Evolutionary conservation across 73 alveolate species (phyloP).

Genomic region (Breviolum minutum): DNA sequence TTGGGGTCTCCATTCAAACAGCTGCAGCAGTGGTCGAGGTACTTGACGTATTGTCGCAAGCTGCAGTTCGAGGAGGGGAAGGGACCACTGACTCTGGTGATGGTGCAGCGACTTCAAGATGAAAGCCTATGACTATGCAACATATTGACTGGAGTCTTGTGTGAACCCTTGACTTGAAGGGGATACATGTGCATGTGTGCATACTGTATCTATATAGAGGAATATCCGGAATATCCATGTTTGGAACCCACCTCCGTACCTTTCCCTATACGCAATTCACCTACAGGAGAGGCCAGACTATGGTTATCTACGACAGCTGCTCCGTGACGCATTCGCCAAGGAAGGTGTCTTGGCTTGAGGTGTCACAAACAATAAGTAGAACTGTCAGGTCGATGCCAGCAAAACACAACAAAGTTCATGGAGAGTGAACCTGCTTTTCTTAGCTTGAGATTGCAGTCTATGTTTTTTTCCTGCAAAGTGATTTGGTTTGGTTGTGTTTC

Average conservation of each 20-base stretch:
- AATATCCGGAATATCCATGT: too few relatives aligned
- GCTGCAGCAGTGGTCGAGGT: background rate
- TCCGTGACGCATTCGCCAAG: conserved; percentile 49
- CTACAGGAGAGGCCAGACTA: conserved; percentile 53
- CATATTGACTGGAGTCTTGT: background rate
- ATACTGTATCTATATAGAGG: too few relatives aligned
- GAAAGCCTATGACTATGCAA: background rate
- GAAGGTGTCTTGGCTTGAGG: background rate
- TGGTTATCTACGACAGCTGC: conserved; percentile 62
- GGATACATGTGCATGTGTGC: background rate
- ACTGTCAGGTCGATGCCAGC: too few relatives aligned
- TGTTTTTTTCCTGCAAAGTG: too few relatives aligned
- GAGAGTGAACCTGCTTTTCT: too few relatives aligned
- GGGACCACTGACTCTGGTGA: background rate
- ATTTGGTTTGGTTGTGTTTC: too few relatives aligned
- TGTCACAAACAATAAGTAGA: background rate
- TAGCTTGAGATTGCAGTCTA: too few relatives aligned
- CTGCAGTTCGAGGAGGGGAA: conserved; percentile 45
- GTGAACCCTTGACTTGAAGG: too few relatives aligned
- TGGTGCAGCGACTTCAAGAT: background rate
- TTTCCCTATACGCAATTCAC: background rate
- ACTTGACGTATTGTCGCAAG: conserved; percentile 67
- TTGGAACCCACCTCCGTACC: background rate
- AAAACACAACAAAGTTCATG: background rate
- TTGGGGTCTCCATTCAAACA: background rate